Conservation (phyloP, 768 basidiomycete species). For the Macrolepiota albuminosa region DNA sequence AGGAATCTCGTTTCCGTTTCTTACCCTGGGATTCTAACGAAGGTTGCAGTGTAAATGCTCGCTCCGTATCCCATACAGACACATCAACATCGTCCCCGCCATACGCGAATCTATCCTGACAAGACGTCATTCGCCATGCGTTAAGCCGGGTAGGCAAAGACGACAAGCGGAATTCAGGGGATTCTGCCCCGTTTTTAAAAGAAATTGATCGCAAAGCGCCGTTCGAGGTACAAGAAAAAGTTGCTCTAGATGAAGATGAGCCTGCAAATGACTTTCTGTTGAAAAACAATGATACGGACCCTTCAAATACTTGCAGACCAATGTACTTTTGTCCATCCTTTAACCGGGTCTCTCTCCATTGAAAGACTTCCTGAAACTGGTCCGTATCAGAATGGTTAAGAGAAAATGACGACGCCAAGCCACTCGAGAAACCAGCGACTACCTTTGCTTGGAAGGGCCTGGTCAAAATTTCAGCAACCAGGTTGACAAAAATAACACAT, state of each 20-base stretch:
- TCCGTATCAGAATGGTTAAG: conserved; percentile 34
- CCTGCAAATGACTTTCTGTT: background rate
- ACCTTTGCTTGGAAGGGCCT: conserved; percentile 48
- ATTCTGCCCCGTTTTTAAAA: conserved; percentile 21
- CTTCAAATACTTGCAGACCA: conserved; percentile 48
- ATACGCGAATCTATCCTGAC: conserved; percentile 61
- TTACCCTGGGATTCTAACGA: conserved; percentile 25
- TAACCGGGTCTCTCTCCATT: conserved; percentile 67
- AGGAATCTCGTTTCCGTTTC: conserved; percentile 56
- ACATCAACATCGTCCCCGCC: conserved; percentile 85
- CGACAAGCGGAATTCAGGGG: conserved; percentile 24
- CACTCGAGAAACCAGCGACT: conserved; percentile 60
- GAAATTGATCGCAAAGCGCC: conserved; percentile 59
- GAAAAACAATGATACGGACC: conserved; percentile 32
- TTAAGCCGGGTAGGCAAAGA: conserved; percentile 65
- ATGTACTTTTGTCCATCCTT: conserved; percentile 51
- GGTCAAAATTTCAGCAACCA: background rate
- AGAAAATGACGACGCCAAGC: conserved; percentile 41
- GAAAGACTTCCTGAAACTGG: conserved; percentile 28
- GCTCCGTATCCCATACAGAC: conserved; percentile 74
- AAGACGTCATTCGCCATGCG: conserved; percentile 57
- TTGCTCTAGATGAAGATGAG: conserved; percentile 28
- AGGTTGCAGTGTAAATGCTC: conserved; percentile 36
- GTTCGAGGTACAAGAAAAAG: conserved; percentile 71
- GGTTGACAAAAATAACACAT: conserved; percentile 16